Percentiles rank a stretch among this genome's conserved stretches.
These are phyloP conservation scores for Berkeleyomyces basicola DNA, from an alignment of 2,329 filamentous ascomycete genomes.

Conservation along the genomic window DNA sequence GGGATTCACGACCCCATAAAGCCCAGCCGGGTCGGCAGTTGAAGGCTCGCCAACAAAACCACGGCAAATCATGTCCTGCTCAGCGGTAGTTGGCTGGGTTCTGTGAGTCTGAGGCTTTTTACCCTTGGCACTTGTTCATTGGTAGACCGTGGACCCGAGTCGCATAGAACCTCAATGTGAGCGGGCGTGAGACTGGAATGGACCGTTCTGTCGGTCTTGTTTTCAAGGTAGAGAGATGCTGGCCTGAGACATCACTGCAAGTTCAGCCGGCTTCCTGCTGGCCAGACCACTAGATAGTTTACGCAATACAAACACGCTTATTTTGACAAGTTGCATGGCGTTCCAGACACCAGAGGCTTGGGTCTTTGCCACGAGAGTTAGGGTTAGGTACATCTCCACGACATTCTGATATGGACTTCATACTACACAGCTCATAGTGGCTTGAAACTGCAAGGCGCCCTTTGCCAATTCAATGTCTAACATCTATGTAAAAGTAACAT, in stretches of 20 bases:
- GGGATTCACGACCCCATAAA: too few relatives aligned
- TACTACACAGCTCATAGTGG: not conserved
- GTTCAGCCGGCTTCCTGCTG: not conserved
- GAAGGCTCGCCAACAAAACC: too few relatives aligned
- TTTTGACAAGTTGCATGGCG: not conserved
- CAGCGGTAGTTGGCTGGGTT: too few relatives aligned
- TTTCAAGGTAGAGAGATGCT: not conserved
- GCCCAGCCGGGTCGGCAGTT: too few relatives aligned
- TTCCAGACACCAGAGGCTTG: not conserved
- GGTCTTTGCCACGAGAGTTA: not conserved
- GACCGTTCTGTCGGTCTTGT: not conserved
- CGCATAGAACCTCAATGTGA: too few relatives aligned
- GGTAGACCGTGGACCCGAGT: too few relatives aligned
- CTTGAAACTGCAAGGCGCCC: not conserved
- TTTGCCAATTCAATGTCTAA: not conserved
- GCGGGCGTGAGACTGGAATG: too few relatives aligned
- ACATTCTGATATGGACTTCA: not conserved
- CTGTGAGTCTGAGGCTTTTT: too few relatives aligned
- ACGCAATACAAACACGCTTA: not conserved
- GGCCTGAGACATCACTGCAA: not conserved
- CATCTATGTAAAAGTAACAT: constrained; percentile 6
- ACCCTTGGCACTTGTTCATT: too few relatives aligned
- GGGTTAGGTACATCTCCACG: not conserved
- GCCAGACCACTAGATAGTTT: not conserved
- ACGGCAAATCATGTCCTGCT: too few relatives aligned